Conservation (phyloP, 257 asterid species). For the Capsicum chinense region DNA sequence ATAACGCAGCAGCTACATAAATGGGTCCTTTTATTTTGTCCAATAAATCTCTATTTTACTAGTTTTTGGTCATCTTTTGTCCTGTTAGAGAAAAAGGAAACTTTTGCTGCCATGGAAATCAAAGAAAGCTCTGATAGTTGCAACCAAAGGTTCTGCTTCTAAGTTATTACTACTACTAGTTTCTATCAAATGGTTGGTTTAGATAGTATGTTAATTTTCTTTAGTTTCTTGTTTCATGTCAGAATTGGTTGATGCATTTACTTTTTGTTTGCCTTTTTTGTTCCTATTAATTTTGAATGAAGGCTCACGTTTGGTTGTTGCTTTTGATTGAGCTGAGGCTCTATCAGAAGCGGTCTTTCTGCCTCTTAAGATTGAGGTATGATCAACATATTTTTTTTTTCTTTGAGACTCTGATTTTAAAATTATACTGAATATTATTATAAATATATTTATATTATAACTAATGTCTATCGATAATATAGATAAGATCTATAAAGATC, state of each 20-base stretch:
- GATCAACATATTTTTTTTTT: no score
- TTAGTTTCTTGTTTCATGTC: not conserved
- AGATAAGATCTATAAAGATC: no score
- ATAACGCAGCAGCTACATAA: not conserved
- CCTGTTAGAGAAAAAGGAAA: not conserved
- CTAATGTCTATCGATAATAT: no score
- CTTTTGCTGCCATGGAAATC: conserved; percentile 15
- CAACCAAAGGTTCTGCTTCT: conserved; percentile 21
- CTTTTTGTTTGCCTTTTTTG: no score
- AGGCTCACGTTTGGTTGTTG: no score
- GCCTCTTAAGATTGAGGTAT: no score
- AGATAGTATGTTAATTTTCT: no score
- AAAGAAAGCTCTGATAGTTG: conserved; percentile 12
- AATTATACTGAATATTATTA: not conserved
- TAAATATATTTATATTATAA: not conserved
- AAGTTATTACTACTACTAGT: not conserved
- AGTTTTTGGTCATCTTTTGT: not conserved
- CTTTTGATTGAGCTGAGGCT: no score
- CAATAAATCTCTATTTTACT: not conserved
- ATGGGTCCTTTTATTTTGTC: not conserved
- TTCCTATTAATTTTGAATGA: no score
- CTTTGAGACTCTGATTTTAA: no score
- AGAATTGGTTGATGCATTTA: no score
- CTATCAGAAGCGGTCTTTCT: no score
- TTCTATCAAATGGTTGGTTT: not conserved